Evolutionary conservation across 805 yeast genomes (phyloP).

Genomic region (Pichia gijzeniarum): DNA sequence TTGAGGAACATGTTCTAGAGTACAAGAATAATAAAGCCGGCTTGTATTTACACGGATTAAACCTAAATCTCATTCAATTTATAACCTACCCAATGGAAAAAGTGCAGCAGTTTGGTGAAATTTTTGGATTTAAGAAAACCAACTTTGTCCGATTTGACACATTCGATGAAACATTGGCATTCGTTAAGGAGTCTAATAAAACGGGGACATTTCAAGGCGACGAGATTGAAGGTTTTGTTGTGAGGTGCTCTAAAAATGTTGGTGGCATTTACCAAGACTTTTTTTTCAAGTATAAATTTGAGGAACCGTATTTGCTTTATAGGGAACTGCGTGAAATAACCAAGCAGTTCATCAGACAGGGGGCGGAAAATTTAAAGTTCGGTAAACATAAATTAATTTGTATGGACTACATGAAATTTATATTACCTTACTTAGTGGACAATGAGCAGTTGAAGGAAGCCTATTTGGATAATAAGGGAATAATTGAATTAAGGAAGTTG

Average conservation of each 20-base stretch:
- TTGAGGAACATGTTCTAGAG: constrained; percentile 89
- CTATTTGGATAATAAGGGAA: constrained; percentile 57
- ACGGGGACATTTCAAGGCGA: constrained; percentile 65
- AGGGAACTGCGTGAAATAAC: constrained; percentile 89
- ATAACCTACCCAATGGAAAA: constrained; percentile 53
- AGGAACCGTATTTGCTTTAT: constrained; percentile 89
- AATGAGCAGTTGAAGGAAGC: constrained; percentile 41
- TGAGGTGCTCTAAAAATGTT: constrained; percentile 47
- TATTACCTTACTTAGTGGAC: constrained; percentile 44
- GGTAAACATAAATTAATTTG: constrained; percentile 55
- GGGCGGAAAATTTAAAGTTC: constrained; percentile 31
- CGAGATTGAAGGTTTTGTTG: constrained; percentile 91
- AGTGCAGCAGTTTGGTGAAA: constrained; percentile 54
- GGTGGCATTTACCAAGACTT: constrained; percentile 35
- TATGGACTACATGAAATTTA: constrained; percentile 62
- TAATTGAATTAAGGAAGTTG: constrained; percentile 61
- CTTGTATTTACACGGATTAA: constrained; percentile 83
- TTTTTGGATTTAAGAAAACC: constrained; percentile 67
- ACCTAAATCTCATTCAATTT: constrained; percentile 58
- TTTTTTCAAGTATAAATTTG: constrained; percentile 90
- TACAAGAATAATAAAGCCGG: constrained; percentile 68
- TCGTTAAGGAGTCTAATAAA: constrained; percentile 49
- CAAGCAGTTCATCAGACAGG: constrained; percentile 41
- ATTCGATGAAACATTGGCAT: constrained; percentile 38
- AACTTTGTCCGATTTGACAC: constrained; percentile 37